Base-by-base conservation (phyloP, 371 early-diverging fungal genomes). In the Racocetra persica region DNA sequence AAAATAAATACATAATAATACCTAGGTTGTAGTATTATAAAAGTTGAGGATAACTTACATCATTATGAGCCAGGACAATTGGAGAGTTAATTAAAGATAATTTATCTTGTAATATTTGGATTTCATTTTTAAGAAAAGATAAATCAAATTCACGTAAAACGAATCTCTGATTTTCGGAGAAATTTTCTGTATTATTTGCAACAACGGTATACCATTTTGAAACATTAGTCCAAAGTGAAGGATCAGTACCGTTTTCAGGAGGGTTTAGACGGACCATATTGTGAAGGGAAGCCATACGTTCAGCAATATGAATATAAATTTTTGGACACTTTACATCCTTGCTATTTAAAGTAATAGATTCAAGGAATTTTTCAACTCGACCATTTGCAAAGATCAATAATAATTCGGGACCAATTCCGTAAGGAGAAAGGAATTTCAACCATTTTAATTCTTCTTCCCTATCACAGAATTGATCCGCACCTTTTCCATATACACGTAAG, bases 301-400 rank as follows among this genome's bases (percentile, higher is more conserved):
- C 85, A 20, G 96, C 96, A 82, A 97, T 94, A 69, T 92, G 89
- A n/a, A 83, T 85, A 62, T 94, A 94, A 4, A 89, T 90, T 1
- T 81, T 73, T 0, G 92, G 88, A 49, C 91, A 81, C 8, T 93
- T 88, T 20, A 97, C 87, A 54, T 96, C 95, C 7, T 86, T 83
- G 69, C 87, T 87, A 0, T 89, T 91, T 71, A 97, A 83, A 1
- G 96, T 95, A 0, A 86, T 88, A 54, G 94, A 93, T 49, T 94
- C 92, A 2, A 97, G 85, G 80, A 90, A 97, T 83, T 97, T 91
- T 82, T 97, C 97, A 73, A 97, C 88, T 18, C 97, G 88, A 13
- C 97, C 97, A 79, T 97, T 97, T 45, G 88, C 90, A 86, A 97
- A 97, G n/a, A 91, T 91, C 0, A 91, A 95, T n/a, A 95, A 84